These are phyloP conservation scores for Entrophospora sp. DNA, from an alignment of 192 early-diverging fungal species.

Conservation along the genomic window DNA sequence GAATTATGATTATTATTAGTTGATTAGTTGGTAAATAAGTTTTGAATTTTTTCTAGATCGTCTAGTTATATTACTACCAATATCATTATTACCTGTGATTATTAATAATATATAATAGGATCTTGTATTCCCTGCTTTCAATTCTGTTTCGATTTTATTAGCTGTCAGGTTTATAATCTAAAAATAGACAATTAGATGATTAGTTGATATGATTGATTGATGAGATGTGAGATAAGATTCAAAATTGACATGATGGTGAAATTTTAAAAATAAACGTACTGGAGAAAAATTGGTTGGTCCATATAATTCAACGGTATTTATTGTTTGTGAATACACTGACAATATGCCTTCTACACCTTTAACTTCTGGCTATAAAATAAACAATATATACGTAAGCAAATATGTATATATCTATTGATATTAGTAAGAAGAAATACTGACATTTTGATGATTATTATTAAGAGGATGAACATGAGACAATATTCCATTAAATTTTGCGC, in stretches of 20 bases:
- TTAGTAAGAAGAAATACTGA: conserved; percentile 10
- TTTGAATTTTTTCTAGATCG: no score
- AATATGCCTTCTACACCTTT: conserved; percentile 42
- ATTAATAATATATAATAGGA: conserved; percentile 11
- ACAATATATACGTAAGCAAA: not conserved
- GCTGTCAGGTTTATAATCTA: conserved; percentile 11
- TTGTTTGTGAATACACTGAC: conserved; percentile 30
- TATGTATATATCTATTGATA: not conserved
- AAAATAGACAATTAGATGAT: not conserved
- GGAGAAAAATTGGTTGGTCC: no score
- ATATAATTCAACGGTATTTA: conserved; percentile 29
- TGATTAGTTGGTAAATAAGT: no score
- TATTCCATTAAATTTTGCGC: conserved; percentile 30
- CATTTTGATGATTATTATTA: conserved; percentile 28
- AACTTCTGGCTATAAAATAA: conserved; percentile 36
- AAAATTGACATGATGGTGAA: conserved; percentile 26
- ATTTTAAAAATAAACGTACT: no score
- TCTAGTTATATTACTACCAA: no score
- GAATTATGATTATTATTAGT: no score
- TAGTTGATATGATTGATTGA: not conserved
- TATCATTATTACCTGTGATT: conserved; percentile 9
- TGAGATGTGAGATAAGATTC: not conserved
- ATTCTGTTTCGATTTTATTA: not conserved
- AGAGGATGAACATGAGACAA: conserved; percentile 41
- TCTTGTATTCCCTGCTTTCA: not conserved